phyloP scores from a whole-genome alignment of 2,329 filamentous ascomycete species.

The Bipolaris victoriae region DNA sequence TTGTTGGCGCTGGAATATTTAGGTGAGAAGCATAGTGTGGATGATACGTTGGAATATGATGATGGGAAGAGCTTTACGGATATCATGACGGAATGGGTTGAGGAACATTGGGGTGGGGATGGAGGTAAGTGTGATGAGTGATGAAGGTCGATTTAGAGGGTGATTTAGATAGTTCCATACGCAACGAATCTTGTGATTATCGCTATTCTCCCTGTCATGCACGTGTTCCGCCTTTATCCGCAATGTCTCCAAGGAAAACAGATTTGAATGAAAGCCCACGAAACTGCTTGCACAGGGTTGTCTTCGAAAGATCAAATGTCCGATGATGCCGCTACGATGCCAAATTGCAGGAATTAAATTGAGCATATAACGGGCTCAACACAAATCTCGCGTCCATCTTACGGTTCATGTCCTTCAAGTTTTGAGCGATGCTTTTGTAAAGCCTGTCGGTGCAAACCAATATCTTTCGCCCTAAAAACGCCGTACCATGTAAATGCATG shows the following conservation, averaged over 20 bases:
- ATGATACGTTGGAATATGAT: conserved; percentile 61
- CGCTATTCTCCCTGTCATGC: background rate
- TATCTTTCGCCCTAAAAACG: conserved; percentile 21
- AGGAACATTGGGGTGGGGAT: conserved; percentile 57
- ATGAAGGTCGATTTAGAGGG: background rate
- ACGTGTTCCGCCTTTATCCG: background rate
- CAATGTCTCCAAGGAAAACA: background rate
- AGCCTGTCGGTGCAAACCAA: conserved; percentile 1
- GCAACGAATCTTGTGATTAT: background rate
- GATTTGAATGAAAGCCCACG: background rate
- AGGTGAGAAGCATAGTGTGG: conserved; percentile 56
- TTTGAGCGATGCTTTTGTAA: conserved; percentile 2
- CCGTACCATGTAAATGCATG: conserved; percentile 27
- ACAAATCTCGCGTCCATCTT: background rate
- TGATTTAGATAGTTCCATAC: background rate
- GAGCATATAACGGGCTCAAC: background rate
- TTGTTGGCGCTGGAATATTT: conserved; percentile 72
- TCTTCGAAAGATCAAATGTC: background rate
- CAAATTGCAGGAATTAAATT: background rate
- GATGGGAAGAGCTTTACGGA: conserved; percentile 62
- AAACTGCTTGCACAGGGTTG: background rate
- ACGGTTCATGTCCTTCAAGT: background rate
- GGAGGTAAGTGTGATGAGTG: conserved; percentile 15
- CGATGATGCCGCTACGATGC: background rate
- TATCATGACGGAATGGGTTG: conserved; percentile 66